phyloP scores from a whole-genome alignment of 345 rosid genomes.

The Citrus maxima region DNA sequence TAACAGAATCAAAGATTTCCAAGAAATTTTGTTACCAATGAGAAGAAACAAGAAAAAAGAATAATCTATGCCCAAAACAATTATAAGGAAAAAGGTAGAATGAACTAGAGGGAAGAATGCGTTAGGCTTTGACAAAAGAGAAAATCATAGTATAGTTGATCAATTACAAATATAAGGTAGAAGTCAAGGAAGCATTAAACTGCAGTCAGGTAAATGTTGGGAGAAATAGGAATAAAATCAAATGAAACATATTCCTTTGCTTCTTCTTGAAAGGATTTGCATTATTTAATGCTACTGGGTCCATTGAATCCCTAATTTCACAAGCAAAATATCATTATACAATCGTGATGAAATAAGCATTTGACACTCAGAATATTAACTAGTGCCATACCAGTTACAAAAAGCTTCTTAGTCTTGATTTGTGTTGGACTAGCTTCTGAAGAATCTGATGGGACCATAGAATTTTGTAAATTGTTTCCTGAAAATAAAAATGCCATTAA shows the following conservation, averaged over 20 bases:
- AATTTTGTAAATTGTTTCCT: constrained; percentile 33
- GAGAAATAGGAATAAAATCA: not conserved
- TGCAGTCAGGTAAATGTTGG: not conserved
- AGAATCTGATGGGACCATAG: constrained; percentile 21
- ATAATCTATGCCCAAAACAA: not conserved
- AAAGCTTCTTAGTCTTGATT: constrained; percentile 74
- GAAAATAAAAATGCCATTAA: constrained; percentile 13
- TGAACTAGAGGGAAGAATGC: not conserved
- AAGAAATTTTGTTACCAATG: constrained; percentile 9
- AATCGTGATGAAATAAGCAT: not conserved
- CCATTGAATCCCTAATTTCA: not conserved
- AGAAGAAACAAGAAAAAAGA: not conserved
- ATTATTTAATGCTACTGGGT: not conserved
- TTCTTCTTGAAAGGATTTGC: not conserved
- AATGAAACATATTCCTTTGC: not conserved
- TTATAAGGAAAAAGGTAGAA: not conserved
- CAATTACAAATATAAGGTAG: not conserved
- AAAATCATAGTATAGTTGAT: not conserved
- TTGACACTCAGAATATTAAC: not conserved
- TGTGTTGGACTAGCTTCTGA: constrained; percentile 35
- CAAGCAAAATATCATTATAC: not conserved
- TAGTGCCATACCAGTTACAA: constrained; percentile 69
- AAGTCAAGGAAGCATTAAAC: not conserved
- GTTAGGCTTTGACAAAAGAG: not conserved
- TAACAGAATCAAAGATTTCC: not conserved